A percentile compares a stretch with the other conserved stretches of the same genome.
Conservation (phyloP, 139 green algal genomes). For the Eudorina sp. region DNA sequence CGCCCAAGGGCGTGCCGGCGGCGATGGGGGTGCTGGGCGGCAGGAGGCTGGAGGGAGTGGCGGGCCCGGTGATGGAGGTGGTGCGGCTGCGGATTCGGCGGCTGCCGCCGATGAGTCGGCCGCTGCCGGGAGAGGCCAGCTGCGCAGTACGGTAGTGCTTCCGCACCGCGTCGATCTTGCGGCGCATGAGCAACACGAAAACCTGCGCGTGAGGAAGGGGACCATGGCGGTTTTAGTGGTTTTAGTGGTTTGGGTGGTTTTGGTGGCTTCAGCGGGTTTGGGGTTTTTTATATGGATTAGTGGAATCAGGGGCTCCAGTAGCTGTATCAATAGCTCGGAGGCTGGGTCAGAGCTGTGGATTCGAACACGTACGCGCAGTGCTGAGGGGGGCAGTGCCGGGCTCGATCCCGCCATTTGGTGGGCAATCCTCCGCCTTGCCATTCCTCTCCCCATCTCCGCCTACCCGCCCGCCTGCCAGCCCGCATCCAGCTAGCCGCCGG, state of each 20-base stretch:
- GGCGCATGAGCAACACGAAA: conserved; percentile 41
- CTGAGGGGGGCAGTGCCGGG: not conserved
- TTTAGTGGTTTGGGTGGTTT: too few relatives aligned
- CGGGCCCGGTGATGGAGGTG: not conserved
- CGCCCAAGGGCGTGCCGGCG: not conserved
- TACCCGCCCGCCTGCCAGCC: not conserved
- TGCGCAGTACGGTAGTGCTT: not conserved
- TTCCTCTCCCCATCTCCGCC: too few relatives aligned
- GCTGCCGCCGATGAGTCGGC: not conserved
- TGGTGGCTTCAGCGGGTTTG: too few relatives aligned
- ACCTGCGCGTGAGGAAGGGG: too few relatives aligned
- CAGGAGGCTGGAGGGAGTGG: not conserved
- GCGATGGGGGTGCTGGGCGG: not conserved
- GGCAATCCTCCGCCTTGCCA: too few relatives aligned
- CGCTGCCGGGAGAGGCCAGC: not conserved
- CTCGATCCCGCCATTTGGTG: too few relatives aligned
- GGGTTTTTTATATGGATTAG: not conserved
- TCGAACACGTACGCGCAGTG: too few relatives aligned
- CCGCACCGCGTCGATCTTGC: conserved; percentile 36
- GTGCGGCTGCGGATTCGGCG: not conserved
- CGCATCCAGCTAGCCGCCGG: too few relatives aligned
- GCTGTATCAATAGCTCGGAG: too few relatives aligned
- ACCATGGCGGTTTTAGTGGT: too few relatives aligned
- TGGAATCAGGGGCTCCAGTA: not conserved
- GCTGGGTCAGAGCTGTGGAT: too few relatives aligned